Percentiles rank a stretch among this genome's conserved stretches.
Conservation (phyloP, 2,329 filamentous ascomycete genomes). For the Arthrocladium fulminans region DNA sequence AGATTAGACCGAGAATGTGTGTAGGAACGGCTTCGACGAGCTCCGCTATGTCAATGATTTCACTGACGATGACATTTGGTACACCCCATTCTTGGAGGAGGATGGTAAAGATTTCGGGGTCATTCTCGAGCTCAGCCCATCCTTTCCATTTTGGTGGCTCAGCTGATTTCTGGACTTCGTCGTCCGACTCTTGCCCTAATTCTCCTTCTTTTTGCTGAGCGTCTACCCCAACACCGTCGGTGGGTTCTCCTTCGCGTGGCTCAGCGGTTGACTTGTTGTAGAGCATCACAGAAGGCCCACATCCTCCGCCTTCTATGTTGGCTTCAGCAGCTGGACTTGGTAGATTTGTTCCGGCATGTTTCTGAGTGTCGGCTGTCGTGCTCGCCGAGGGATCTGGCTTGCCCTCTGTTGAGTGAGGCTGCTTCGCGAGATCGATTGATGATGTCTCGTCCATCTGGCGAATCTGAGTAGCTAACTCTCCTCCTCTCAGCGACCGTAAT, state of each 20-base stretch:
- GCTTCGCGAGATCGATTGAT: neutral
- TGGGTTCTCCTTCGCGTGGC: too few relatives aligned
- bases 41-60: constrained; percentile 62
- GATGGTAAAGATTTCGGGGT: constrained; percentile 81
- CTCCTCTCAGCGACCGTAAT: neutral
- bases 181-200: constrained; percentile 4
- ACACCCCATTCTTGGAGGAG: constrained; percentile 76
- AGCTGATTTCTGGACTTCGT: constrained; percentile 32
- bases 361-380: too few relatives aligned
- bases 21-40: constrained; percentile 17
- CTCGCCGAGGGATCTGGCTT: too few relatives aligned
- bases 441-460: neutral
- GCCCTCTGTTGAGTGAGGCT: too few relatives aligned
- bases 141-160: constrained; percentile 44
- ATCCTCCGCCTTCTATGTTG: neutral
- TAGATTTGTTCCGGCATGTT: too few relatives aligned
- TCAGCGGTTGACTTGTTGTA: too few relatives aligned
- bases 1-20: constrained; percentile 73
- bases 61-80: constrained; percentile 61
- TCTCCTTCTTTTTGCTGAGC: neutral
- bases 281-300: neutral
- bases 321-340: neutral
- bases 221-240: too few relatives aligned
- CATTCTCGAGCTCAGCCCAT: constrained; percentile 81
- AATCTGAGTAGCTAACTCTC: neutral